Evolutionary conservation across 176 grass and related monocot species (phyloP).

Genomic region (Zizania latifolia): DNA sequence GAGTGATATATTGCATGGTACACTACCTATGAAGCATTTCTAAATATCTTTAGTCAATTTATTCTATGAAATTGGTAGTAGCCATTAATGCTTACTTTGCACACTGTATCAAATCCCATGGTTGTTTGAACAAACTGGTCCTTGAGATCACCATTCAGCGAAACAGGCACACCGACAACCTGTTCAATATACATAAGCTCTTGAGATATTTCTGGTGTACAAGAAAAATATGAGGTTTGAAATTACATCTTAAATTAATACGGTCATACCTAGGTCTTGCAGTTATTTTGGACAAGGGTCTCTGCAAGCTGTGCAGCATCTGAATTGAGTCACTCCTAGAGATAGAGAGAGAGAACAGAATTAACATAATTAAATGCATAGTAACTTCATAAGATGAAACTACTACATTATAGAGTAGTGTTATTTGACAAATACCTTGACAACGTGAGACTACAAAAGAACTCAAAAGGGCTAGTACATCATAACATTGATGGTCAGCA

Average conservation of each 20-base stretch:
- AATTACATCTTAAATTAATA: not conserved
- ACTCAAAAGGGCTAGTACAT: not conserved
- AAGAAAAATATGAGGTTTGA: not conserved
- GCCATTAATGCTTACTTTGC: too few relatives aligned
- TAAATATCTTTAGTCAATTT: not conserved
- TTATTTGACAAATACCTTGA: not conserved
- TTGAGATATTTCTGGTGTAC: too few relatives aligned
- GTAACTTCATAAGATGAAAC: not conserved
- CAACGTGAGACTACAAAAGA: not conserved
- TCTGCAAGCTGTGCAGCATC: conserved; percentile 88
- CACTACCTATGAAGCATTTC: not conserved
- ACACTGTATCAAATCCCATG: too few relatives aligned
- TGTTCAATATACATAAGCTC: not conserved
- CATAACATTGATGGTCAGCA: not conserved
- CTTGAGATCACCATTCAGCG: conserved; percentile 66
- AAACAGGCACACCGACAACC: conserved; percentile 61
- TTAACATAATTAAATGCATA: too few relatives aligned
- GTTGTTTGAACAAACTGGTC: conserved; percentile 66
- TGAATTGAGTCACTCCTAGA: too few relatives aligned
- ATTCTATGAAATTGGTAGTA: not conserved
- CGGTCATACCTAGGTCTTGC: conserved; percentile 53
- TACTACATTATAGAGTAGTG: not conserved
- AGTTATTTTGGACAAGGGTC: conserved; percentile 78
- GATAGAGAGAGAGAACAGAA: too few relatives aligned
- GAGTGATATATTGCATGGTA: not conserved